phyloP scores from a whole-genome alignment of 2,329 filamentous ascomycete species.

The Chaetothyriales sp. region DNA sequence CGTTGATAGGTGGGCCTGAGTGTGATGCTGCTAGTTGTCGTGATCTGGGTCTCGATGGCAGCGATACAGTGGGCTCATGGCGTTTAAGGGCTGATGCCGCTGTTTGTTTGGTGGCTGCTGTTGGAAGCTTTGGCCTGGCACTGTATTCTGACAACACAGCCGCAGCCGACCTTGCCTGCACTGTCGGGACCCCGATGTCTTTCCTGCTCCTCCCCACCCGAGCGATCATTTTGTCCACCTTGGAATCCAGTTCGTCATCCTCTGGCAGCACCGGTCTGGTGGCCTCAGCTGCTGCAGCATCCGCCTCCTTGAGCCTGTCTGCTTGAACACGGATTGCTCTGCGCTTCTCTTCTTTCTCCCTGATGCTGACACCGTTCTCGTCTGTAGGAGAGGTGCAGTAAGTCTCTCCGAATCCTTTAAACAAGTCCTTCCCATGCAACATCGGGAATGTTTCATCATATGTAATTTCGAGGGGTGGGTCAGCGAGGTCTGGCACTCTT shows the following conservation, averaged over 20 bases:
- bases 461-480: slow-evolving; percentile 30
- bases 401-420: slow-evolving; percentile 35
- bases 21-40: slow-evolving; percentile 36
- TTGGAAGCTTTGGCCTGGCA: slow-evolving; percentile 18
- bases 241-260: slow-evolving; percentile 25
- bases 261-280: slow-evolving; percentile 6
- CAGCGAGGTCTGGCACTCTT: slow-evolving; percentile 36
- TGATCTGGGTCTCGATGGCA: slow-evolving; percentile 12
- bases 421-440: slow-evolving; percentile 39
- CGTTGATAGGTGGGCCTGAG: slow-evolving; percentile 47
- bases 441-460: slow-evolving; percentile 37
- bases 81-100: slow-evolving; percentile 26
- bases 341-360: slow-evolving; percentile 52
- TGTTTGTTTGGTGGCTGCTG: slow-evolving; percentile 22
- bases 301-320: slow-evolving; percentile 32
- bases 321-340: slow-evolving; percentile 47
- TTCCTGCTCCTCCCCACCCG: slow-evolving; percentile 38
- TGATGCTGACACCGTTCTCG: slow-evolving; percentile 44
- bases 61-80: slow-evolving; percentile 19
- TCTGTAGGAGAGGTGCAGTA: slow-evolving; percentile 34
- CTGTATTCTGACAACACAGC: slow-evolving; percentile 23
- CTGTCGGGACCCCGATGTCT: slow-evolving; percentile 22
- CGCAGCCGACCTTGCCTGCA: slow-evolving; percentile 28
- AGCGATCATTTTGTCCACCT: slow-evolving; percentile 52
- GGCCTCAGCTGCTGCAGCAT: slow-evolving; percentile 6